Evolutionary conservation across 139 green algal species (phyloP), one percentile per base, ranked within the genome.

Genomic region (Pseudopediastrum boryanum): DNA sequence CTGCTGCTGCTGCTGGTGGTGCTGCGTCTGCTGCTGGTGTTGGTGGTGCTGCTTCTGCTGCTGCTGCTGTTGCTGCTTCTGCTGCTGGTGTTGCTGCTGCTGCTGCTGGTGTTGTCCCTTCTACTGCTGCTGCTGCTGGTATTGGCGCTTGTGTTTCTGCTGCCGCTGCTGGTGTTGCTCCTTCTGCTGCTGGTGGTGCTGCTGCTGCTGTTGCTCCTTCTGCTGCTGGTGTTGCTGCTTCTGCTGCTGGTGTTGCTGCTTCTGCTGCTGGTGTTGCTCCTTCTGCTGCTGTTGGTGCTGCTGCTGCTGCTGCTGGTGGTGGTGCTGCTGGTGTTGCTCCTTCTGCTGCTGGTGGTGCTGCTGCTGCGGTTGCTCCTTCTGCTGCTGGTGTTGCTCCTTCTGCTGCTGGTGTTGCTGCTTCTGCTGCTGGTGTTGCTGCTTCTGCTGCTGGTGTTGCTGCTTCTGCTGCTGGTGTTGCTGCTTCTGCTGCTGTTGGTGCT

Each of bases 41-140:
- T n/a, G n/a, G 27, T 52, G 42, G 44, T 35, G 33, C 12, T 38
- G 41, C 13, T 29, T 50, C 64, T 71, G 33, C 39, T 58, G 39
- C 23, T 19, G 51, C 21, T 38, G 10, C 29, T 25, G 6, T 25
- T 71, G 72, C 72, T 46, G 56, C 72, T 71, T 56, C 54, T 71
- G 56, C 58, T 71, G 38, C 56, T 52, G 41, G 27, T 48, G 56
- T 42, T 59, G 71, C 1, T 56, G 71, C 56, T 71, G 58, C 25
- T 63, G 72, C 16, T 67, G 21, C 16, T 67, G 58, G 16, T 59
- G 33, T 0, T 70, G 52, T 10, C 59, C 36, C 3, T 56, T 19
- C 19, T 59, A 23, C 52, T 69, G 71, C 8, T 69, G 54, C 52
- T 59, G 10, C 33, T 3, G 58, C 25, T 67, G 16, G 10, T 67